These are phyloP conservation scores for Vigna angularis DNA, from an alignment of 306 rosid species.

Conservation along the genomic window DNA sequence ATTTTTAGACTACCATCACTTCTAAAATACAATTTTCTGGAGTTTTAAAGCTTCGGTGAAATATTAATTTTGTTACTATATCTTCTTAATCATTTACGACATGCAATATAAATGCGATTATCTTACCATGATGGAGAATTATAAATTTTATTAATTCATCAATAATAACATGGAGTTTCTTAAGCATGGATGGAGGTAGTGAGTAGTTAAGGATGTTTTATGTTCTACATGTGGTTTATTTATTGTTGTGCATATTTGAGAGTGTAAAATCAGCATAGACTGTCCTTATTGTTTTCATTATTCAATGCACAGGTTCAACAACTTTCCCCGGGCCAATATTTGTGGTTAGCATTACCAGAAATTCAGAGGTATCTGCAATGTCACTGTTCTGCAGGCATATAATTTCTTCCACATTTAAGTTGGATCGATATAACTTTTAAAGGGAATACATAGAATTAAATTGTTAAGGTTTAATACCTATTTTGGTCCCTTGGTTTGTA, in stretches of 20 bases:
- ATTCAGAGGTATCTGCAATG: constrained; percentile 70
- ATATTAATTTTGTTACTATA: constrained; percentile 5
- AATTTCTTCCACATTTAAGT: constrained; percentile 24
- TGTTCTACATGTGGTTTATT: constrained; percentile 30
- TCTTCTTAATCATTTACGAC: constrained; percentile 19
- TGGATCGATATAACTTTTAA: constrained; percentile 16
- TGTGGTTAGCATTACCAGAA: constrained; percentile 73
- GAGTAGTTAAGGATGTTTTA: constrained; percentile 39
- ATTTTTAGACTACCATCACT: no score
- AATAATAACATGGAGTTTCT: constrained; percentile 4
- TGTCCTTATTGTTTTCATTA: constrained; percentile 37
- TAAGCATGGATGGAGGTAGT: constrained; percentile 32
- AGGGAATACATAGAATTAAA: constrained; percentile 22
- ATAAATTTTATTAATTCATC: constrained; percentile 19
- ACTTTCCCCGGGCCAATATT: constrained; percentile 85
- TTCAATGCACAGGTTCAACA: constrained; percentile 70
- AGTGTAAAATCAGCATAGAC: constrained; percentile 24
- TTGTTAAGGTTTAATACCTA: neutral
- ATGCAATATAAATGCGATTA: constrained; percentile 24
- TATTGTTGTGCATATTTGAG: constrained; percentile 30
- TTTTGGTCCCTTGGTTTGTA: no score
- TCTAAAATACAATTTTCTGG: no score
- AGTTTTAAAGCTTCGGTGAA: neutral
- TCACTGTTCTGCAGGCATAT: constrained; percentile 32
- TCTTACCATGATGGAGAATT: constrained; percentile 20